These are phyloP conservation scores for Trichoderma aggressivum DNA, from an alignment of 2,329 filamentous ascomycete genomes.

Conservation along the genomic window DNA sequence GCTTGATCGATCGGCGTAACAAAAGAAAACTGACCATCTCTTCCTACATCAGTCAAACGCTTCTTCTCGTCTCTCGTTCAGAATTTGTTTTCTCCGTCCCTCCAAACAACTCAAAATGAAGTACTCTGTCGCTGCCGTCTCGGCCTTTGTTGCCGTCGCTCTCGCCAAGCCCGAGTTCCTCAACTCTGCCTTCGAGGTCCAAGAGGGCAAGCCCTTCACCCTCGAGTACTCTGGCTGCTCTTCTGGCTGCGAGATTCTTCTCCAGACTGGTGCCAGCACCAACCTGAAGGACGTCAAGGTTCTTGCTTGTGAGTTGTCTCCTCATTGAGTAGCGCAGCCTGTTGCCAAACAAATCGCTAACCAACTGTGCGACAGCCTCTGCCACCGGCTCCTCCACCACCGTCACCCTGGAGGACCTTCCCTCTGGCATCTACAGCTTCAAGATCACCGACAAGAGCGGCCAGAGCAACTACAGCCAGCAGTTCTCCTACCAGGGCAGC, in stretches of 20 bases:
- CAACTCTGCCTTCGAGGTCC: slow-evolving; percentile 32
- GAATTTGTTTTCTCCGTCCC: not conserved
- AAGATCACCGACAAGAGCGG: slow-evolving; percentile 31
- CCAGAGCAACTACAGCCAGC: slow-evolving; percentile 33
- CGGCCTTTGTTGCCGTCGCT: slow-evolving; percentile 29
- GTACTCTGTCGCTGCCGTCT: slow-evolving; percentile 32
- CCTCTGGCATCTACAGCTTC: slow-evolving; percentile 35
- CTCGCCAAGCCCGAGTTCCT: slow-evolving; percentile 32
- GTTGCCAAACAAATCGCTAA: not conserved
- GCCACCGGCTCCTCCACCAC: slow-evolving; percentile 28
- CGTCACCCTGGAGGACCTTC: slow-evolving; percentile 28
- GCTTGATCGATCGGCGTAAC: not conserved
- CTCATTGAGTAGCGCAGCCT: not conserved
- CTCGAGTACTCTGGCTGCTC: slow-evolving; percentile 33
- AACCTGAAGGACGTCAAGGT: slow-evolving; percentile 32
- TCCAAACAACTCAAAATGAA: slow-evolving; percentile 35
- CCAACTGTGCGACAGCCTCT: slow-evolving; percentile 15
- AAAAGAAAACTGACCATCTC: not conserved
- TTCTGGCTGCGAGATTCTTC: slow-evolving; percentile 34
- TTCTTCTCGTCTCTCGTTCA: slow-evolving; percentile 18
- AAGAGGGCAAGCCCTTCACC: slow-evolving; percentile 32
- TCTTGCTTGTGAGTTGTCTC: slow-evolving; percentile 30
- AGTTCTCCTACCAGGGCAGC: slow-evolving; percentile 26
- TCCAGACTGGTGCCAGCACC: slow-evolving; percentile 31
- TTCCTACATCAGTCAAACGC: not conserved